Conservation (phyloP, 345 rosid species). For the Gossypium thurberi region DNA sequence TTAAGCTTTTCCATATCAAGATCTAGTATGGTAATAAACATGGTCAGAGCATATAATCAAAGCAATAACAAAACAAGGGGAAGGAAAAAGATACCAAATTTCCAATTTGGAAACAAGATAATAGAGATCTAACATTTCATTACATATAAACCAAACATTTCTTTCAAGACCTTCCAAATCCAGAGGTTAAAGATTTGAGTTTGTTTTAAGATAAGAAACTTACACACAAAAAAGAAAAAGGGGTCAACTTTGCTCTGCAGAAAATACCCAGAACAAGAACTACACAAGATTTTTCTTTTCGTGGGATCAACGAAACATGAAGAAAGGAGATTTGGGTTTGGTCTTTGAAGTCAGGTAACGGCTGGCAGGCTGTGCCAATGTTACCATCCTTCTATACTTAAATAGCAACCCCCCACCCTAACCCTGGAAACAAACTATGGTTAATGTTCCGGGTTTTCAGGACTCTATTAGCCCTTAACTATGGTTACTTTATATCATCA, state of each 20-base stretch:
- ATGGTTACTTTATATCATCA: conserved; percentile 66
- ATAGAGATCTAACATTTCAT: conserved; percentile 20
- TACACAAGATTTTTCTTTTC: neutral
- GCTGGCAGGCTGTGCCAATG: neutral
- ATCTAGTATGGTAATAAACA: neutral
- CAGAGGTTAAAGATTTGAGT: neutral
- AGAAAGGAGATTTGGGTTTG: neutral
- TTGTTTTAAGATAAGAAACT: conserved; percentile 12
- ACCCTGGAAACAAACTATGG: conserved; percentile 39
- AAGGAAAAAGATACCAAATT: neutral
- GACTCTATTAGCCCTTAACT: conserved; percentile 22
- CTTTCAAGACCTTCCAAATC: neutral
- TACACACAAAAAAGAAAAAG: neutral
- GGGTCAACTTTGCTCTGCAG: neutral
- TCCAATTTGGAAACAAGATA: neutral
- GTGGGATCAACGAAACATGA: neutral
- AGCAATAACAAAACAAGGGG: neutral
- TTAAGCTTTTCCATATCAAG: neutral
- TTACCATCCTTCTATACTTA: neutral
- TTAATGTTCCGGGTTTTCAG: conserved; percentile 23
- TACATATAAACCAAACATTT: neutral
- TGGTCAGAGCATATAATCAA: neutral
- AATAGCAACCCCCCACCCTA: neutral
- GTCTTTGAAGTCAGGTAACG: conserved; percentile 11
- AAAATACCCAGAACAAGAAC: conserved; percentile 3